Conservation (phyloP, 768 basidiomycete genomes). For the Boletus sp. region DNA sequence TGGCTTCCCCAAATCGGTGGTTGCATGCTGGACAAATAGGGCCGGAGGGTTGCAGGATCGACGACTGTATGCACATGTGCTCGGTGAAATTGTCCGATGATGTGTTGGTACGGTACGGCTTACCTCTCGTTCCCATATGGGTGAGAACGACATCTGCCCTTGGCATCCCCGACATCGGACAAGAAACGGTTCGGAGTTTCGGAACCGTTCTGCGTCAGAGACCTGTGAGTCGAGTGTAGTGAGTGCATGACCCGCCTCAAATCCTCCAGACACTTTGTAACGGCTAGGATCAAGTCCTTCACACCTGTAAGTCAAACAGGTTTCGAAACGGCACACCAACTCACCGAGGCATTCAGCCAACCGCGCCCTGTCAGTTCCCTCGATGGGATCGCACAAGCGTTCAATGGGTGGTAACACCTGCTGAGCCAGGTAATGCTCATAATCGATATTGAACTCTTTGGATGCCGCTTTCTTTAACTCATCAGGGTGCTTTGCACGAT, state of each 20-base stretch:
- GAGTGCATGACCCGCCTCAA: conserved; percentile 61
- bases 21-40: conserved; percentile 69
- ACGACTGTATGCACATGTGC: conserved; percentile 43
- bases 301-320: not conserved
- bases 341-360: conserved; percentile 93
- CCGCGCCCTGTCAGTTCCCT: conserved; percentile 88
- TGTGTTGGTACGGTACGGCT: conserved; percentile 10
- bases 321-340: conserved; percentile 13
- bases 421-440: conserved; percentile 84
- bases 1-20: conserved; percentile 47
- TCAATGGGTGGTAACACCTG: conserved; percentile 95
- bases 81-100: not conserved
- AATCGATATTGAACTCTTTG: conserved; percentile 71
- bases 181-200: conserved; percentile 64
- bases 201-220: conserved; percentile 85
- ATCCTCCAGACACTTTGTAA: conserved; percentile 42
- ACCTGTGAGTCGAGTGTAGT: conserved; percentile 84
- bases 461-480: conserved; percentile 71
- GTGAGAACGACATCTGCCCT: conserved; percentile 51
- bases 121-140: conserved; percentile 59
- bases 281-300: conserved; percentile 60
- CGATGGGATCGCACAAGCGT: conserved; percentile 92
- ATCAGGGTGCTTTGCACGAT: conserved; percentile 90
- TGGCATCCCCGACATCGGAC: conserved; percentile 79
- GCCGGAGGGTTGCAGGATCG: conserved; percentile 62